Conservation (phyloP, 2,329 filamentous ascomycete genomes). For the Alternaria arbusti region DNA sequence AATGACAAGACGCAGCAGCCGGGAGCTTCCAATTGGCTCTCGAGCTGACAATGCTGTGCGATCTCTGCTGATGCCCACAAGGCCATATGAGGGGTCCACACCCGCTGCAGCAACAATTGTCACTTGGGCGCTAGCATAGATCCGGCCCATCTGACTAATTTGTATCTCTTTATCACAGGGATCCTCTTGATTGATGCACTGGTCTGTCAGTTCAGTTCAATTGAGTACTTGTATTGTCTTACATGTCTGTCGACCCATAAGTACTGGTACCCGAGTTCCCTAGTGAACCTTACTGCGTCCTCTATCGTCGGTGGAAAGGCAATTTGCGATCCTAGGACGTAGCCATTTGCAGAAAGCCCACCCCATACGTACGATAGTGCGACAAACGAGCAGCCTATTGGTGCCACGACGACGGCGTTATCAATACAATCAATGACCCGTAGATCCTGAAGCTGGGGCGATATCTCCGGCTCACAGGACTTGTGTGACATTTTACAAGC, state of each 20-base stretch:
- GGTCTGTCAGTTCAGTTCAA: background rate
- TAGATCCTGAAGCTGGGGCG: background rate
- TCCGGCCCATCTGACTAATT: background rate
- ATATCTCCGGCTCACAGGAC: accelerated
- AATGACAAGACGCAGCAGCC: too few species aligned
- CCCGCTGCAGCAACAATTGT: background rate
- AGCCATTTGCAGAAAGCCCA: background rate
- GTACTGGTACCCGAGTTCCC: background rate
- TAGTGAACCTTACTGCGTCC: background rate
- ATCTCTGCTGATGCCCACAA: background rate
- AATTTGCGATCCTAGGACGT: background rate
- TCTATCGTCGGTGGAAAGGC: background rate
- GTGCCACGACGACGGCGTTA: accelerated
- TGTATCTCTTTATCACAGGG: background rate
- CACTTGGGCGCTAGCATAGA: background rate
- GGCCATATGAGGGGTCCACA: background rate
- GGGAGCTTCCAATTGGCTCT: background rate
- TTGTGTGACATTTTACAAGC: background rate
- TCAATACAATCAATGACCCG: background rate
- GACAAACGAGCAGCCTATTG: background rate
- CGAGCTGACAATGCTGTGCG: accelerated
- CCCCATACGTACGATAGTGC: background rate
- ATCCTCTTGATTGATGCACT: background rate
- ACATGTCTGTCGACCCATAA: background rate
- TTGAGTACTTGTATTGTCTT: accelerated